Evolutionary conservation across 768 basidiomycete genomes (phyloP).

Genomic region (Suillus tomentosus): DNA sequence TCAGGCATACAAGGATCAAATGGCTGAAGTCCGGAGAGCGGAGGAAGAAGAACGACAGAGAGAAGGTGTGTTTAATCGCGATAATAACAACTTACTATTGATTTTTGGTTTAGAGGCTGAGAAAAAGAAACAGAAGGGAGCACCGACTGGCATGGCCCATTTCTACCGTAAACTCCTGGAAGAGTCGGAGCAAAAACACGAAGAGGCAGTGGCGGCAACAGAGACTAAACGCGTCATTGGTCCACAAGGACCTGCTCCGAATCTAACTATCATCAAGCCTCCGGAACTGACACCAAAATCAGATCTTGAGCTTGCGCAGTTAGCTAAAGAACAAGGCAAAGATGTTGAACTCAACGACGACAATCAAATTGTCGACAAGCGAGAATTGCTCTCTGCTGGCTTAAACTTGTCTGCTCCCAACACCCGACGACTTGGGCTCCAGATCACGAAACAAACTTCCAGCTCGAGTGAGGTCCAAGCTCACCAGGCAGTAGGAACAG

Average conservation of each 20-base stretch:
- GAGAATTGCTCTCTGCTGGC: constrained; percentile 88
- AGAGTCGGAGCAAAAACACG: constrained; percentile 79
- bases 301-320: constrained; percentile 72
- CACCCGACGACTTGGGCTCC: constrained; percentile 66
- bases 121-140: constrained; percentile 59
- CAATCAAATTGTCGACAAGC: constrained; percentile 95
- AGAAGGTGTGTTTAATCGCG: constrained; percentile 63
- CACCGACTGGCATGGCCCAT: constrained; percentile 78
- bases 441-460: constrained; percentile 25
- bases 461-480: constrained; percentile 39
- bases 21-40: constrained; percentile 86
- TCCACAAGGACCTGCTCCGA: constrained; percentile 61
- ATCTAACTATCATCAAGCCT: constrained; percentile 79
- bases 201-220: constrained; percentile 82
- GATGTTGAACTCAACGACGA: constrained; percentile 95
- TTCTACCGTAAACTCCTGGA: constrained; percentile 81
- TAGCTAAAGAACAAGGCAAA: constrained; percentile 75
- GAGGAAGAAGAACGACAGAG: constrained; percentile 90
- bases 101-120: constrained; percentile 43
- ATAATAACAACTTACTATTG: not conserved
- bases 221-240: constrained; percentile 56
- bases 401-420: constrained; percentile 87
- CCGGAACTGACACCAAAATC: constrained; percentile 60
- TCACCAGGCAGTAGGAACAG: constrained; percentile 82
- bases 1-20: constrained; percentile 94